A percentile compares a stretch with the other conserved stretches of the same genome.
Conservation (phyloP, 2,329 filamentous ascomycete species). For the Aspergillus terreus region DNA sequence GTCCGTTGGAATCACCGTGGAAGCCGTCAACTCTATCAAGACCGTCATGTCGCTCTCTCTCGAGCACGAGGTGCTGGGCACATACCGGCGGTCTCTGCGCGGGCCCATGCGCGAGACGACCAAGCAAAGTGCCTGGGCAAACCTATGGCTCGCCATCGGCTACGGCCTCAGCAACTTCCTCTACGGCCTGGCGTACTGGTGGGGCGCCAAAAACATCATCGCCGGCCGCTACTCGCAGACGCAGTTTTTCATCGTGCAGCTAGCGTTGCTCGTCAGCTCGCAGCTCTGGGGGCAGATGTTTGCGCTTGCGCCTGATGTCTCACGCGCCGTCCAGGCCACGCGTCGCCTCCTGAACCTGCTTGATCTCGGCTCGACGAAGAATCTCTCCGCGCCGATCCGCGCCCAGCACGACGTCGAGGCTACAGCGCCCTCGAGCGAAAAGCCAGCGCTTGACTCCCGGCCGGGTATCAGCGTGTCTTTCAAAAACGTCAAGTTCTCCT, state of each 20-base stretch:
- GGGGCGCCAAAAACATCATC: constrained; percentile 67
- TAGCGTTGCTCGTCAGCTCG: constrained; percentile 66
- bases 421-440: background rate
- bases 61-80: constrained; percentile 45
- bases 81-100: constrained; percentile 42
- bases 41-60: constrained; percentile 50
- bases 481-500: constrained; percentile 60
- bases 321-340: constrained; percentile 36
- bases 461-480: constrained; percentile 36
- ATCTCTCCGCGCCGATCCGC: background rate
- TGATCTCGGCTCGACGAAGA: background rate
- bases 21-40: constrained; percentile 50
- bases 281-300: constrained; percentile 72
- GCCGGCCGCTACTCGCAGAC: constrained; percentile 61
- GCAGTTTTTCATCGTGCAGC: constrained; percentile 67
- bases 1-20: constrained; percentile 48
- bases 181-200: constrained; percentile 75
- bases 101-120: constrained; percentile 45
- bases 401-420: background rate
- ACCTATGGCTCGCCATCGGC: constrained; percentile 41
- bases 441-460: background rate
- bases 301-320: constrained; percentile 67
- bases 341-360: background rate
- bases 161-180: constrained; percentile 57
- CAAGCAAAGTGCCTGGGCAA: constrained; percentile 42